phyloP scores from a whole-genome alignment of 2,329 filamentous ascomycete genomes.

The Talaromyces sp. region DNA sequence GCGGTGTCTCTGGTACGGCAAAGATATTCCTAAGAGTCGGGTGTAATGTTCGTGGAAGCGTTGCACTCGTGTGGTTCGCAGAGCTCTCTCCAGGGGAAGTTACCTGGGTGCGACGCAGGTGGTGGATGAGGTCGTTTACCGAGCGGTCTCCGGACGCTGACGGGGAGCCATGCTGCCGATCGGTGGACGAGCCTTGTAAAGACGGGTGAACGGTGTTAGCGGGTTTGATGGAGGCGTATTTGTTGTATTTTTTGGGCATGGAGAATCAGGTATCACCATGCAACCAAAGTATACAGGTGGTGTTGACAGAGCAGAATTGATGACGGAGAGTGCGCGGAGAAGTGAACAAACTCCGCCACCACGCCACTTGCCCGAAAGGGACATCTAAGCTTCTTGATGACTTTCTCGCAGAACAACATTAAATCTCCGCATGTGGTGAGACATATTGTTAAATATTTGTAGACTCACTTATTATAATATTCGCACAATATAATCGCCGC shows the following conservation, averaged over 20 bases:
- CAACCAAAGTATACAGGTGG: not conserved
- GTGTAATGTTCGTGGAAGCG: constrained; percentile 34
- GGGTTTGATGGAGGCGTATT: constrained; percentile 34
- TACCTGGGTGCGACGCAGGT: constrained; percentile 39
- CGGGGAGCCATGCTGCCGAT: constrained; percentile 22
- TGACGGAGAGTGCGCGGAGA: not conserved
- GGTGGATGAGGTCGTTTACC: constrained; percentile 44
- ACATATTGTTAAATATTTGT: not conserved
- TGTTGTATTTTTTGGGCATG: constrained; percentile 46
- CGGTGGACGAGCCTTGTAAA: constrained; percentile 23
- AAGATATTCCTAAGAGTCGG: constrained; percentile 41
- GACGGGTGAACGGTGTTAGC: constrained; percentile 35
- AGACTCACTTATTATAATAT: not conserved
- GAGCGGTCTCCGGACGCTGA: constrained; percentile 24
- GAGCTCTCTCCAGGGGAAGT: constrained; percentile 14
- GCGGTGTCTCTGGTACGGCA: constrained; percentile 37
- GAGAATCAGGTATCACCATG: constrained; percentile 11
- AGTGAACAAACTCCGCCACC: not conserved
- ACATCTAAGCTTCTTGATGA: not conserved
- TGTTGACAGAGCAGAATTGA: not conserved
- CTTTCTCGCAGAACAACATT: not conserved
- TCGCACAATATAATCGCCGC: not conserved
- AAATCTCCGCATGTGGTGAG: not conserved
- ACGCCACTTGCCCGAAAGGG: constrained; percentile 2
- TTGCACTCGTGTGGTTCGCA: constrained; percentile 14